Evolutionary conservation across 1,284 basidiomycete genomes (phyloP).

Genomic region (Flammula alnicola): DNA sequence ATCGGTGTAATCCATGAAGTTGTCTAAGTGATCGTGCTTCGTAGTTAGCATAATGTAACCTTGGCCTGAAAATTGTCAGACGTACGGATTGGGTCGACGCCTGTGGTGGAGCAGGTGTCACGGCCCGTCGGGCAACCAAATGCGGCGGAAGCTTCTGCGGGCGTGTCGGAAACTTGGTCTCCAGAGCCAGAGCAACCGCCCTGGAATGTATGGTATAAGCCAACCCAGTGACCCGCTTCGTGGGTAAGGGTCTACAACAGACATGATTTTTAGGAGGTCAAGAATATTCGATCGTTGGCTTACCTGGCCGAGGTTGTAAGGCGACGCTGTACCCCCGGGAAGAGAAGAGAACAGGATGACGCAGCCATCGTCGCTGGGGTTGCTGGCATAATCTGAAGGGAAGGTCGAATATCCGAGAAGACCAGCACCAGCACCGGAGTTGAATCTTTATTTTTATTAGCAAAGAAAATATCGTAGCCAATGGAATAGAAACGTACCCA

Average conservation of each 20-base stretch:
- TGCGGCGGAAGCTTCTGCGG: slow-evolving; percentile 48
- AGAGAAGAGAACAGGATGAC: slow-evolving; percentile 55
- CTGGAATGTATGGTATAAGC: slow-evolving; percentile 64
- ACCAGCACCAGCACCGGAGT: slow-evolving; percentile 38
- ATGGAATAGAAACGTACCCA: slow-evolving; percentile 33
- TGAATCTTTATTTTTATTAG: slow-evolving; percentile 30
- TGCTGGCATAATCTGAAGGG: slow-evolving; percentile 43
- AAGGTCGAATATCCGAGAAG: slow-evolving; percentile 58
- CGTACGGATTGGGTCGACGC: slow-evolving; percentile 52
- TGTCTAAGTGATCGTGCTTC: slow-evolving; percentile 32
- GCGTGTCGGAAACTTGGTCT: slow-evolving; percentile 56
- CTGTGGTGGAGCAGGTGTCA: slow-evolving; percentile 49
- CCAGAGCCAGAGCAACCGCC: slow-evolving; percentile 55
- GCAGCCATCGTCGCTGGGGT: slow-evolving; percentile 51
- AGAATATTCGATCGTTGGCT: slow-evolving; percentile 17
- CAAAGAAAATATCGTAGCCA: not conserved
- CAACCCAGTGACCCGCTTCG: slow-evolving; percentile 53
- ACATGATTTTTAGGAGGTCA: not conserved
- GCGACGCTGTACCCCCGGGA: slow-evolving; percentile 48
- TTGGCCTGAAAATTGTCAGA: slow-evolving; percentile 22
- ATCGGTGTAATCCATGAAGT: slow-evolving; percentile 50
- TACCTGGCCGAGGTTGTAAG: slow-evolving; percentile 59
- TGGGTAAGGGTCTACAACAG: slow-evolving; percentile 15
- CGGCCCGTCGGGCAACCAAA: slow-evolving; percentile 51
- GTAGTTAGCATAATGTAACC: not conserved